Conservation (phyloP, 2,329 filamentous ascomycete genomes). For the Fusarium kyushuense region DNA sequence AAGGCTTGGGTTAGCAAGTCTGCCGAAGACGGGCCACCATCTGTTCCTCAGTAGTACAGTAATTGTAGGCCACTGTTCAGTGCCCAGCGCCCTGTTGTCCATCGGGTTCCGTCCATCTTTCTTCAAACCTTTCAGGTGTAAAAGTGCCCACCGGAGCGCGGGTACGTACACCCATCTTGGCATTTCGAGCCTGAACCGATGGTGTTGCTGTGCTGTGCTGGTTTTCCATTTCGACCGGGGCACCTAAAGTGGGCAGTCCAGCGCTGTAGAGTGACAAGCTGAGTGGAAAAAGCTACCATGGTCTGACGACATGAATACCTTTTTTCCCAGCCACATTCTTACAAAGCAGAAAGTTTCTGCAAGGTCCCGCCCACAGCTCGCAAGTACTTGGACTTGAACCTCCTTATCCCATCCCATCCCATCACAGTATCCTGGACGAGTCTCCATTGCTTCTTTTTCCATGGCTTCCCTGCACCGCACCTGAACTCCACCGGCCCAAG, state of each 20-base stretch:
- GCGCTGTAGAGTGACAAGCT: conserved; percentile 24
- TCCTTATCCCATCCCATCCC: conserved; percentile 23
- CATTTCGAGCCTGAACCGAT: conserved; percentile 29
- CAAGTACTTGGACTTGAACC: conserved; percentile 28
- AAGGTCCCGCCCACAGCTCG: conserved; percentile 22
- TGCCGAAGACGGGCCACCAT: conserved; percentile 6
- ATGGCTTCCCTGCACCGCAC: conserved; percentile 32
- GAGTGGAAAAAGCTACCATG: conserved; percentile 6
- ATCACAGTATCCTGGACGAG: conserved; percentile 21
- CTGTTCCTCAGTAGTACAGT: conserved; percentile 12
- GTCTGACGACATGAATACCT: conserved; percentile 3
- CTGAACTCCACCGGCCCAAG: conserved; percentile 33
- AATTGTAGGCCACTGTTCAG: conserved; percentile 1
- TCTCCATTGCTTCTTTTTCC: conserved; percentile 44
- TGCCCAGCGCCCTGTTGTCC: neutral
- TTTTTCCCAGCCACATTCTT: conserved; percentile 9
- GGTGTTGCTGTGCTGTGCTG: conserved; percentile 25
- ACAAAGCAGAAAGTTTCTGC: conserved; percentile 4
- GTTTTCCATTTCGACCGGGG: conserved; percentile 40
- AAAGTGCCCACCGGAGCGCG: conserved; percentile 37
- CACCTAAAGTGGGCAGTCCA: conserved; percentile 31
- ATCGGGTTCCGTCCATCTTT: conserved; percentile 13
- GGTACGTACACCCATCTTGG: conserved; percentile 40
- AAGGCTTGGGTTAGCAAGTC: conserved; percentile 33
- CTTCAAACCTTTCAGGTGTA: conserved; percentile 12